These are phyloP conservation scores for Russula olivacea DNA, from an alignment of 768 basidiomycete species.

Conservation along the genomic window DNA sequence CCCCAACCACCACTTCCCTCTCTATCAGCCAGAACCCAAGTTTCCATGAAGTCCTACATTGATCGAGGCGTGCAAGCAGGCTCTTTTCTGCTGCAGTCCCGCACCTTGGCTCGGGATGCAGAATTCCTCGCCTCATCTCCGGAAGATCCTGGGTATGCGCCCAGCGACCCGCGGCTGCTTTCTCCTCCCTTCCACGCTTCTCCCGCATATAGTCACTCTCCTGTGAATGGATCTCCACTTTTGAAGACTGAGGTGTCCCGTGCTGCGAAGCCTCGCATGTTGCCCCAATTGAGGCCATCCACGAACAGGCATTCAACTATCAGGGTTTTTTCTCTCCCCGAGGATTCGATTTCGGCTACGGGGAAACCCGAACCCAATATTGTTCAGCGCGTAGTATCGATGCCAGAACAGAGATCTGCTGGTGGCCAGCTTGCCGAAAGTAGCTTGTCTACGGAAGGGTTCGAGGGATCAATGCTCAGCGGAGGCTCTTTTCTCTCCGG, in stretches of 20 bases:
- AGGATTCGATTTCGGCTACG: constrained; percentile 4
- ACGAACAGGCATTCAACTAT: constrained; percentile 3
- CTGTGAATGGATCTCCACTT: neutral
- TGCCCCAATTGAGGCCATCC: constrained; percentile 22
- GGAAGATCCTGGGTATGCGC: neutral
- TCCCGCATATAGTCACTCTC: constrained; percentile 21
- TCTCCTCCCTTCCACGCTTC: constrained; percentile 16
- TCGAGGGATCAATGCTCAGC: constrained; percentile 21
- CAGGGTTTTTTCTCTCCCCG: constrained; percentile 24
- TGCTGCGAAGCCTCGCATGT: constrained; percentile 17
- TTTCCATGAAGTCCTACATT: constrained; percentile 14
- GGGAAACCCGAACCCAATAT: constrained; percentile 3
- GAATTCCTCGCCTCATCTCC: neutral
- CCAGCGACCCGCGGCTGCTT: neutral
- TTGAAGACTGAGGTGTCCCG: neutral
- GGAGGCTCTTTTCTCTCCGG: constrained; percentile 23
- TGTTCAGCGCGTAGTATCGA: constrained; percentile 22
- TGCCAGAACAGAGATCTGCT: constrained; percentile 20
- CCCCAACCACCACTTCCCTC: neutral
- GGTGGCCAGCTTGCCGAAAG: constrained; percentile 13
- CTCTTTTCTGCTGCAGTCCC: neutral
- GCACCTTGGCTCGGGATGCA: neutral
- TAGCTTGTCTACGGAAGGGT: constrained; percentile 23
- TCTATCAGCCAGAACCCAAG: neutral
- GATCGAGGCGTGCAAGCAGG: constrained; percentile 25